Percentiles rank a stretch among this genome's conserved stretches.
Evolutionary conservation across 2,329 filamentous ascomycete genomes (phyloP).

Genomic region (Fusarium sp.): DNA sequence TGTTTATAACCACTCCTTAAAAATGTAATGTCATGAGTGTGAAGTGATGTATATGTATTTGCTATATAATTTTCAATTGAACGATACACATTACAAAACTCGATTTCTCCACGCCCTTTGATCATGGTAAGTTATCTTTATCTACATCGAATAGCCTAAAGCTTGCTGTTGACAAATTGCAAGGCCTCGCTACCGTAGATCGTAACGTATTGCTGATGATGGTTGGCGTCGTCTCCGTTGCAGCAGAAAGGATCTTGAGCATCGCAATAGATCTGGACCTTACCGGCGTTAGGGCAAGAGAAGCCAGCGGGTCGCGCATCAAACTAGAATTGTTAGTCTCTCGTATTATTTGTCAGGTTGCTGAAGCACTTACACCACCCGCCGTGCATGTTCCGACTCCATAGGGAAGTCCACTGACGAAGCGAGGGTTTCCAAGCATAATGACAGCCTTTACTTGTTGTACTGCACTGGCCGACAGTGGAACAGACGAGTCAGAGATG

Average conservation of each 20-base stretch:
- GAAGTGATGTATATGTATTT: too few species aligned
- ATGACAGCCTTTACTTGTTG: constrained; percentile 72
- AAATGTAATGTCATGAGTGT: too few species aligned
- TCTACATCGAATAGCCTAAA: constrained; percentile 1
- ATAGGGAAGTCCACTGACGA: constrained; percentile 66
- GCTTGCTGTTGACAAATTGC: constrained; percentile 66
- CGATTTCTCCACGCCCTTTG: rapidly evolving
- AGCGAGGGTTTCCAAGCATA: constrained; percentile 74
- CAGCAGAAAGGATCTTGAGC: constrained; percentile 74
- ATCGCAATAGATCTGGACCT: constrained; percentile 76
- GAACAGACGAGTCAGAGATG: constrained; percentile 58
- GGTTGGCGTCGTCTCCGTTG: constrained; percentile 69
- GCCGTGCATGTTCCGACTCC: constrained; percentile 70
- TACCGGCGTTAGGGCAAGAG: constrained; percentile 63
- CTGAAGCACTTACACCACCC: constrained; percentile 62
- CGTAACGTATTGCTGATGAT: constrained; percentile 73
- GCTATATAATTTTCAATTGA: too few species aligned
- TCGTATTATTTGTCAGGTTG: too few species aligned
- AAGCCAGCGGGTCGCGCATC: constrained; percentile 70
- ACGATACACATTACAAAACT: too few species aligned
- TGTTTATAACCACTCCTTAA: too few species aligned
- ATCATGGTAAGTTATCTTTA: too few species aligned
- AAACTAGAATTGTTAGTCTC: constrained; percentile 59
- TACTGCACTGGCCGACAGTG: constrained; percentile 61
- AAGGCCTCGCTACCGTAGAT: constrained; percentile 72